phyloP scores from a whole-genome alignment of 345 rosid genomes.

The Acer yangbiense region DNA sequence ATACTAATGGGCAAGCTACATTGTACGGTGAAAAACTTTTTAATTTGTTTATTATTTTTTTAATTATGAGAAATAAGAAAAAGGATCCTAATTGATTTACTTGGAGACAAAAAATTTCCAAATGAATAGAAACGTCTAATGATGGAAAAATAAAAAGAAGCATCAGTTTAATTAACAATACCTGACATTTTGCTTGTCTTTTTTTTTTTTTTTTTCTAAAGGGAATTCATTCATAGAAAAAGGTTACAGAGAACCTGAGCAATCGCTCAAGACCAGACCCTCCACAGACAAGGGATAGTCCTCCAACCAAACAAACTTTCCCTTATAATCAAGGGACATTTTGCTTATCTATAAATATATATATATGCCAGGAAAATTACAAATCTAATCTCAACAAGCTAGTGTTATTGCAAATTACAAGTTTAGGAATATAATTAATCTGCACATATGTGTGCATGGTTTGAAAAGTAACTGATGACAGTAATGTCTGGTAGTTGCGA shows the following conservation, averaged over 20 bases:
- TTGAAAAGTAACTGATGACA: conserved; percentile 2
- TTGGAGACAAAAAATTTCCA: conserved; percentile 1
- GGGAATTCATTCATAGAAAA: too few species aligned
- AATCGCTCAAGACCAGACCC: too few species aligned
- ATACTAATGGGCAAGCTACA: too few species aligned
- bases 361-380: conserved; percentile 5
- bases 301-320: too few species aligned
- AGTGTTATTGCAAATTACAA: not conserved
- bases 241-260: too few species aligned
- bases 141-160: not conserved
- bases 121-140: conserved; percentile 8
- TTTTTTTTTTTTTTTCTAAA: too few species aligned
- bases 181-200: conserved; percentile 6
- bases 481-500: conserved; percentile 29
- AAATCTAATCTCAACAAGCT: not conserved
- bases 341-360: not conserved
- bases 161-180: not conserved
- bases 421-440: not conserved
- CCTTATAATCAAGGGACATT: not conserved
- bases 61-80: not conserved
- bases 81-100: not conserved
- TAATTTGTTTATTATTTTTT: not conserved
- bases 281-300: too few species aligned
- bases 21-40: too few species aligned
- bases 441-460: not conserved